These are phyloP conservation scores for Laburnicola sp. DNA, from an alignment of 2,329 filamentous ascomycete genomes.

Conservation along the genomic window DNA sequence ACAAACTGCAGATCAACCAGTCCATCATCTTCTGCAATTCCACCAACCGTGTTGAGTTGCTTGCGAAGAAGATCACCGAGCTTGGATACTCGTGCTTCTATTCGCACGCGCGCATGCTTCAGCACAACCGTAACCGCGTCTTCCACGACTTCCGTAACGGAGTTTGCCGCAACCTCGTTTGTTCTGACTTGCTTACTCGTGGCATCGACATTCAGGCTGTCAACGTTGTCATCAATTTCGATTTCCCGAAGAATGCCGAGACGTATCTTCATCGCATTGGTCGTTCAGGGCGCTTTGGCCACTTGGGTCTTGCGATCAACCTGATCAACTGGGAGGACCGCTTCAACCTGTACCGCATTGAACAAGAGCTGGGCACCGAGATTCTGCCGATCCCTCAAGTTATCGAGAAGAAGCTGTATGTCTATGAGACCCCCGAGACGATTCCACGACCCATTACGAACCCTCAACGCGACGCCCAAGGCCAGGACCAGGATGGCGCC, in stretches of 20 bases:
- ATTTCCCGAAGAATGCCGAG: conserved; percentile 99
- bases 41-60: conserved; percentile 93
- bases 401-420: conserved; percentile 97
- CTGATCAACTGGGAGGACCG: conserved; percentile 99
- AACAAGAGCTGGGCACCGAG: conserved; percentile 94
- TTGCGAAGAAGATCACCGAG: conserved; percentile 99
- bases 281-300: conserved; percentile 94
- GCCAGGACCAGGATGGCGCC: conserved; percentile 25
- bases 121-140: conserved; percentile 94
- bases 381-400: conserved; percentile 92
- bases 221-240: conserved; percentile 99
- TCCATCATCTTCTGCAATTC: conserved; percentile 99
- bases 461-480: conserved; percentile 40
- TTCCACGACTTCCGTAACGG: conserved; percentile 99
- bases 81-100: conserved; percentile 99
- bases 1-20: conserved; percentile 98
- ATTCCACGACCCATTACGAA: conserved; percentile 81
- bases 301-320: conserved; percentile 96
- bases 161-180: conserved; percentile 96
- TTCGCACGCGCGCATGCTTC: conserved; percentile 97
- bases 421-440: conserved; percentile 93
- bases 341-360: conserved; percentile 98
- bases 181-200: conserved; percentile 94
- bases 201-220: conserved; percentile 99
- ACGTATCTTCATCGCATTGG: conserved; percentile 98